Evolutionary conservation across 805 yeast genomes (phyloP).

Genomic region (Starmerella ratchasimensis): DNA sequence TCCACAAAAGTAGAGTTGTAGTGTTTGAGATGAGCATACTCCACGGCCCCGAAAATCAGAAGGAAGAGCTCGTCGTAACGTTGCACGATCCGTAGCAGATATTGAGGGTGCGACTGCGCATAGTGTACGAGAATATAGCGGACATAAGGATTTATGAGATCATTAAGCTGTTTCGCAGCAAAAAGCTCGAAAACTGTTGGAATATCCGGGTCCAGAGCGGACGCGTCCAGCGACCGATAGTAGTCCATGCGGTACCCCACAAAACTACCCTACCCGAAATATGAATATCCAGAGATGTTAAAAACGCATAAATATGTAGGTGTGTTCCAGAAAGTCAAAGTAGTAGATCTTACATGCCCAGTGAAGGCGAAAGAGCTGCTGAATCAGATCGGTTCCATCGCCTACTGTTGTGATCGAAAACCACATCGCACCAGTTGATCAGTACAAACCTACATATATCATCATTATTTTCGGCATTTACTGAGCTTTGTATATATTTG

Average conservation of each 20-base stretch:
- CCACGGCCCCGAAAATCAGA: constrained; percentile 47
- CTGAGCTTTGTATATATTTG: no score
- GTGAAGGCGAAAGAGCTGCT: no score
- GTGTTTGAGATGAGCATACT: constrained; percentile 49
- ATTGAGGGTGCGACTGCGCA: constrained; percentile 63
- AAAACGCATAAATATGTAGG: no score
- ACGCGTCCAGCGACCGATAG: constrained; percentile 64
- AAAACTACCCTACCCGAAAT: no score
- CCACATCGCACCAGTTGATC: no score
- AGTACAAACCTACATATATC: no score
- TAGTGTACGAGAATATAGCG: constrained; percentile 69
- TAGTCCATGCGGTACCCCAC: constrained; percentile 70
- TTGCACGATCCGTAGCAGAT: constrained; percentile 46
- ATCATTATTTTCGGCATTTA: no score
- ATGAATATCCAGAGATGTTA: no score
- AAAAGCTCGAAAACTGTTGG: constrained; percentile 85
- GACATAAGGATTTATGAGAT: constrained; percentile 66
- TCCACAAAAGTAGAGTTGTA: constrained; percentile 87
- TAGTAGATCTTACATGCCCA: no score
- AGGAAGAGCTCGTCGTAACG: constrained; percentile 66
- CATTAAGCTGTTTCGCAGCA: constrained; percentile 66
- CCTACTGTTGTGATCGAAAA: no score
- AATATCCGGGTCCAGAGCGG: constrained; percentile 54
- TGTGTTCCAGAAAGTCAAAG: no score
- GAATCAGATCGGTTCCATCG: no score